phyloP scores from a whole-genome alignment of 2,329 filamentous ascomycete genomes.

The Plenodomus lindquistii region DNA sequence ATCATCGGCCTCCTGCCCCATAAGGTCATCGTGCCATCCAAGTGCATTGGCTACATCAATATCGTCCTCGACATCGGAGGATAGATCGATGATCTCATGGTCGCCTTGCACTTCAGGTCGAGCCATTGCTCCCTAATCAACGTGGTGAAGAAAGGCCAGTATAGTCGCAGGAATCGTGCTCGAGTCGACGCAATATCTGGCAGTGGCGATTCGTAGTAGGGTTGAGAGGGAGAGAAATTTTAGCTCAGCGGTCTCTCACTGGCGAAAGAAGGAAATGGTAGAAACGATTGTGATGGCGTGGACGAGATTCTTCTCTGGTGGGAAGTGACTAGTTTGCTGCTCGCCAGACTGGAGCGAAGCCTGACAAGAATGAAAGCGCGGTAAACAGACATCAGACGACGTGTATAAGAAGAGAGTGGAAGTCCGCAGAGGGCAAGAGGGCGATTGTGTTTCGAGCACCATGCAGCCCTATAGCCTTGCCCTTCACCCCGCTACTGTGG shows the following conservation, averaged over 20 bases:
- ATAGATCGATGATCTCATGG: slow-evolving; percentile 24
- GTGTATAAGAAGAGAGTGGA: slow-evolving; percentile 1
- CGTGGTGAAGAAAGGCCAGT: not conserved
- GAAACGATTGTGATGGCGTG: not conserved
- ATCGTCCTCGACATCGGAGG: slow-evolving; percentile 28
- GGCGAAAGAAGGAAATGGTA: not conserved
- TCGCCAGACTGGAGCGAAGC: not conserved
- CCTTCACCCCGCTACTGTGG: slow-evolving; percentile 5
- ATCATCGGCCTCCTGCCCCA: slow-evolving; percentile 1
- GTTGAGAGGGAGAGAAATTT: not conserved
- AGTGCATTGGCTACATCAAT: slow-evolving; percentile 2
- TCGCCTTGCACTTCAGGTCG: not conserved
- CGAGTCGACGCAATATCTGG: not conserved
- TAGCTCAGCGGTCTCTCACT: not conserved
- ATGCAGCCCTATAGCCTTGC: slow-evolving; percentile 13
- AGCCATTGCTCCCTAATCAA: slow-evolving; percentile 10
- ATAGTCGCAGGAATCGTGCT: not conserved
- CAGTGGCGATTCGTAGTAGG: not conserved
- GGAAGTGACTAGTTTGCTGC: not conserved
- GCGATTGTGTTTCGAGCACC: not conserved
- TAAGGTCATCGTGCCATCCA: slow-evolving; percentile 8
- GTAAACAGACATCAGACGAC: slow-evolving; percentile 9
- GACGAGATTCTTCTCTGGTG: not conserved
- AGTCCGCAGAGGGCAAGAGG: slow-evolving; percentile 8
- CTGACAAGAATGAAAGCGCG: not conserved